Evolutionary conservation across 768 basidiomycete species (phyloP), one percentile per base, ranked within the genome.

Genomic region (Boletus reticulatus): DNA sequence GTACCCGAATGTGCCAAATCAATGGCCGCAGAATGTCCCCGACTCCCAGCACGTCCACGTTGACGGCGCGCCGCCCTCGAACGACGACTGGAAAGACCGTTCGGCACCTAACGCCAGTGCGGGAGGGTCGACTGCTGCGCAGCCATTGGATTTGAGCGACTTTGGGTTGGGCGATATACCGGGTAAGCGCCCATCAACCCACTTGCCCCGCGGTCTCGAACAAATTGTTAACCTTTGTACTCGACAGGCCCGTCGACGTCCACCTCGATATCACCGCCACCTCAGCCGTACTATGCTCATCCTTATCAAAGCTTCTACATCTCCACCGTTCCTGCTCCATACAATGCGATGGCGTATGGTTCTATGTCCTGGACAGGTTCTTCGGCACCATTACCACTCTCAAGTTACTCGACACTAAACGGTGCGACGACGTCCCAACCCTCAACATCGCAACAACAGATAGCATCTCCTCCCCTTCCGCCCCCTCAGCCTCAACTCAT

Each of bases 331-430:
- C 68, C 76, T 4, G 73, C 76, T 4, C 78, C 80, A 14, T 84
- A 79, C 67, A 80, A 80, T 56, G 76, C 80, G 7, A 77, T 83
- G 63, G 65, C 79, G 2, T 88, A 86, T 56, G 79, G 81, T n/a
- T 62, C 77, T 4, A 62, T 72, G 59, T 63, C 75, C 9, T 86
- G 84, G 83, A 61, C 78, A 1, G 62, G 69, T 19, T 64, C 75
- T 9, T 67, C 73, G 2, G 64, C 70, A 27, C 71, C 74, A 13
- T 49, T 89, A 2, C 89, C 89, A 0, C 68, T 91, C 29, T 89
- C 89, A 14, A 84, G 73, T 56, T 91, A 89, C 57, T 91, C 89
- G n/a, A 83, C 84, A 44, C 72, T 90, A 46, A 89, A 90, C 67
- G 88, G 87, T 16, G 87, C 88, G n/a, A 88, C 86, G 12, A 81